Evolutionary conservation across 2,329 filamentous ascomycete species (phyloP), one percentile per base, ranked within the genome.

Genomic region (Scytalidium sp.): DNA sequence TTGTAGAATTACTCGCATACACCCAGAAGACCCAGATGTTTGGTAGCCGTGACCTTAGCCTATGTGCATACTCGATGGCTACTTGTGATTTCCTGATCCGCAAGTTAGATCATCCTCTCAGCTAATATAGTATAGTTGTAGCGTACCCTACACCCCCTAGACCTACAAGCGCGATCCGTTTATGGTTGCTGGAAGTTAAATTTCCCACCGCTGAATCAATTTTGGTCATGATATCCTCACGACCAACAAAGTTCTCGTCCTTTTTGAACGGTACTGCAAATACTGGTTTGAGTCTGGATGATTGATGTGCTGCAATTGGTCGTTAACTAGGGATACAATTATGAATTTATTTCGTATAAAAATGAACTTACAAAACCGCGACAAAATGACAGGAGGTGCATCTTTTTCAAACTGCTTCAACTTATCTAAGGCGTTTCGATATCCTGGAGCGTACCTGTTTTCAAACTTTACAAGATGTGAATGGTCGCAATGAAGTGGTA

Each of bases 391-490:
- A 15, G 21, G 41, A 13, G 15, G 29, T 8, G 52, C 51, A 40
- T 51, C 53, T 23, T 40, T 19, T 23, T 50, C 50, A 51, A 55
- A 55, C 41, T 50, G 21, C 47, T 47, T 49, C 29, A 55, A 43
- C 19, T 49, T 43, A 41, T 25, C 20, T 5, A 47, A 20, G 15
- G 50, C 44, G 15, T 41, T 50, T 43, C 47, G 52, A 40, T 58
- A 58, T 9, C 41, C 43, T 27, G 20, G 41, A 11, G 36, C 23
- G 29, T 49, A 49, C 36, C 19, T 41, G 40, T 40, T 46, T 50
- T 56, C 51, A 47, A 63, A 63, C 41, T 64, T 64, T n/a, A 63
- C 60, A 15, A 64, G 62, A 21, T 50, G 46, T 10, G 57, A 57
- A 45, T 63, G 57, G 44, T 64, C 55, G 8, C 53, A 49, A 32